A percentile compares a stretch with the other conserved stretches of the same genome.
These are phyloP conservation scores for Fusarium subglutinans DNA, from an alignment of 2,329 filamentous ascomycete species.

Conservation along the genomic window DNA sequence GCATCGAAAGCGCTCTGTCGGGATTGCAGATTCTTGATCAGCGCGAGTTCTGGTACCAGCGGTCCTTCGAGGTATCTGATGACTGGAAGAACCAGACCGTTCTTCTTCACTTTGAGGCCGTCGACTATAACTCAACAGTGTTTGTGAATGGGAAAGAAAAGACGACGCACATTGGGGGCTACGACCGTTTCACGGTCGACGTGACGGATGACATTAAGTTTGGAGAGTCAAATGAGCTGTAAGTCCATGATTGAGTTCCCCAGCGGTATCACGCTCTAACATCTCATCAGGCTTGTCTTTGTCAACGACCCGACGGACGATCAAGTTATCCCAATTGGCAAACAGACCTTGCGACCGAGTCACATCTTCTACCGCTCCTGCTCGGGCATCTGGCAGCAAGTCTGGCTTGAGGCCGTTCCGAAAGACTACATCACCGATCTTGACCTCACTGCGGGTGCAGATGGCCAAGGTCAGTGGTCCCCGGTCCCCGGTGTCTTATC, in stretches of 20 bases:
- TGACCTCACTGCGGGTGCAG: constrained; percentile 64
- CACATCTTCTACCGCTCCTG: constrained; percentile 79
- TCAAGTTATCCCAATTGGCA: constrained; percentile 71
- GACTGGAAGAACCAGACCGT: constrained; percentile 2
- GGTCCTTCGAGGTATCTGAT: constrained; percentile 8
- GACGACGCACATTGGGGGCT: constrained; percentile 24
- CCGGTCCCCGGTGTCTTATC: rapidly evolving
- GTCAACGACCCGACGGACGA: constrained; percentile 74
- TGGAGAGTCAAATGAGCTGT: constrained; percentile 22
- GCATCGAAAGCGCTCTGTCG: constrained; percentile 58
- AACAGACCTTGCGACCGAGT: constrained; percentile 65
- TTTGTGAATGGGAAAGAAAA: constrained; percentile 20
- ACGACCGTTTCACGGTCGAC: constrained; percentile 23
- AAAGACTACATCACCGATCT: constrained; percentile 65
- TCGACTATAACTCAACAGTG: constrained; percentile 29
- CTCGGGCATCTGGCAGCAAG: constrained; percentile 78
- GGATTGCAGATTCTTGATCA: constrained; percentile 56
- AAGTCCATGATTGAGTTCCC: rapidly evolving
- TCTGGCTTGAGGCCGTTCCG: constrained; percentile 75
- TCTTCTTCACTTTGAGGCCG: constrained; percentile 26
- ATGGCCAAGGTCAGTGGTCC: background rate
- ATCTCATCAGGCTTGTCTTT: constrained; percentile 52
- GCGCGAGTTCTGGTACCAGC: constrained; percentile 60
- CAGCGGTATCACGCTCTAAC: background rate
- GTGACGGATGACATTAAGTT: constrained; percentile 12